Conservation (phyloP, 805 yeast genomes). For the Ogataea methylovora region DNA sequence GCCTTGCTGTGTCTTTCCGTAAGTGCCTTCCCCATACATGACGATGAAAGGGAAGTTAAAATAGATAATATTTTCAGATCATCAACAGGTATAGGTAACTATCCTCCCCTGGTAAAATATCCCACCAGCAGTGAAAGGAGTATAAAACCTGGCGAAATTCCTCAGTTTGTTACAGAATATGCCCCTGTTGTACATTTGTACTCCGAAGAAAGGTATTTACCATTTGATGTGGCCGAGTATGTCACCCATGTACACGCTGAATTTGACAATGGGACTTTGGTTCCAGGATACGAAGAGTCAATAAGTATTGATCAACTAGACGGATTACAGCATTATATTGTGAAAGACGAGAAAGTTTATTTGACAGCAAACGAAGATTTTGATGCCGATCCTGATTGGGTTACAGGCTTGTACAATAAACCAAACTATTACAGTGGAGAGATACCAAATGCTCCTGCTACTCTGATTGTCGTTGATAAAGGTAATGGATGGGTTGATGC, state of each 20-base stretch:
- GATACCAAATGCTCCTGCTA: conserved; percentile 71
- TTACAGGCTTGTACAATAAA: conserved; percentile 60
- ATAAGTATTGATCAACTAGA: conserved; percentile 25
- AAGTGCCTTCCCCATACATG: too few relatives aligned
- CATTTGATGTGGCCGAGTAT: conserved; percentile 70
- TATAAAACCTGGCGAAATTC: conserved; percentile 47
- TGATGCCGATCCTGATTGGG: conserved; percentile 70
- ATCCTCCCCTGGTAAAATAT: conserved; percentile 29
- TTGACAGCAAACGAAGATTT: conserved; percentile 69
- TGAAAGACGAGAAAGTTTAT: conserved; percentile 32
- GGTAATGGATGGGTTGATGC: conserved; percentile 95
- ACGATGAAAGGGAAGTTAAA: too few relatives aligned
- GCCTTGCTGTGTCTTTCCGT: too few relatives aligned
- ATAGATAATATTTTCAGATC: conserved; percentile 8
- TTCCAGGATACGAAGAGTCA: conserved; percentile 17
- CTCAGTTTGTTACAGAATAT: conserved; percentile 52
- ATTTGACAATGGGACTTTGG: conserved; percentile 38
- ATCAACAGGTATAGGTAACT: conserved; percentile 11
- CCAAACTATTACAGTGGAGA: conserved; percentile 71
- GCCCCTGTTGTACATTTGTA: conserved; percentile 81
- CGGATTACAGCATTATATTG: conserved; percentile 20
- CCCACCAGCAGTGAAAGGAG: conserved; percentile 30
- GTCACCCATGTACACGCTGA: conserved; percentile 59
- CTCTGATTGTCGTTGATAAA: conserved; percentile 78
- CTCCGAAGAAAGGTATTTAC: conserved; percentile 81